Base-by-base conservation (phyloP, 257 asterid species). In the Sherardia arvensis region DNA sequence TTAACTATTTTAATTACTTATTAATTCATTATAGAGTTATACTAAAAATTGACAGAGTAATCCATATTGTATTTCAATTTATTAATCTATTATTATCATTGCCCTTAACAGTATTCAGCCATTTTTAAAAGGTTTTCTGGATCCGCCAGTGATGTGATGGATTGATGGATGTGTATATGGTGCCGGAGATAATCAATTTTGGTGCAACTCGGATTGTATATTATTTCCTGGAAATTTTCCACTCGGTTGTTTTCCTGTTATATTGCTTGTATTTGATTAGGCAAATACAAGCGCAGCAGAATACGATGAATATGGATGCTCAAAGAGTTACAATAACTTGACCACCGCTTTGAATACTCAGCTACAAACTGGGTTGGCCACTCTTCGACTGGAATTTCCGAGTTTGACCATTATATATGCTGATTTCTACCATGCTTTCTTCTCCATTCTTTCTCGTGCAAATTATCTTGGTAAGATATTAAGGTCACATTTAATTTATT, bases 221-320 rank as follows among this genome's bases (percentile, higher is more conserved):
- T n/a, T 61, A 2, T 21, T 61, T 36, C 65, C 65, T 11, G 33
- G 53, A 36, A 36, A 61, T 23, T 36, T 61, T 36, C 65, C 65
- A 22, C 0, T 20, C 12, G 53, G 65, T 5, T 61, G 53, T 36
- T 22, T 61, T 45, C 65, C 65, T 2, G 4, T 36, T 3, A 4
- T 3, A 4, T 53, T 53, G 58, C 8, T 2, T 12, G 8, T 53
- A 53, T 2, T 53, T 17, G 1, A 15, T 8, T 8, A 32, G 7
- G 7, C 34, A 32, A 53, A 53, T 23, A 22, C 58, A 21, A 53
- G 1, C 32, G 17, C 10, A 0, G 1, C 9, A 23, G n/a, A 53
- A 15, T 53, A 22, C 5, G 59, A 53, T 53, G 23, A 23, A 23
- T 53, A 22, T 53, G 59, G 32, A 17, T 25, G 32, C 18, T 23